phyloP scores from a whole-genome alignment of 345 rosid species.

The Physaria fendleri region DNA sequence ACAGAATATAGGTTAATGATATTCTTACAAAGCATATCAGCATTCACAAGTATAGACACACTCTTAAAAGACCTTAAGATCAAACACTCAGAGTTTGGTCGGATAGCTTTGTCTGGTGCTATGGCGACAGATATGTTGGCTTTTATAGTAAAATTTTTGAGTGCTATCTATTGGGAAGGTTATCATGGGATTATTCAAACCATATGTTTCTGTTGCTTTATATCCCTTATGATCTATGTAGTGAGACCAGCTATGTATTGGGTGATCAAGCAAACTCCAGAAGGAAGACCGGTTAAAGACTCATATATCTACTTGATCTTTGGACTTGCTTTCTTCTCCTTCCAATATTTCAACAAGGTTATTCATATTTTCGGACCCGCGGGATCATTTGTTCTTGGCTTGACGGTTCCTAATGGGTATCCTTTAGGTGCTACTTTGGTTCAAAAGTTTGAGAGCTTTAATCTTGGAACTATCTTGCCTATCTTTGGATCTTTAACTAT shows the following conservation, averaged over 20 bases:
- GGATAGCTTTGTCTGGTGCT: conserved; percentile 37
- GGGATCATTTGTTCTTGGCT: conserved; percentile 36
- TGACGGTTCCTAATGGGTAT: conserved; percentile 38
- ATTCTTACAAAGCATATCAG: conserved; percentile 25
- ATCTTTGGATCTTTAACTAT: conserved; percentile 16
- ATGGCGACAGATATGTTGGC: conserved; percentile 27
- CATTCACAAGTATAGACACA: conserved; percentile 37
- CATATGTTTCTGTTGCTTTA: neutral
- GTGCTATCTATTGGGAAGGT: neutral
- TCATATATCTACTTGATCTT: conserved; percentile 23
- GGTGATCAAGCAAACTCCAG: conserved; percentile 31
- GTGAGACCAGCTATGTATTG: conserved; percentile 30
- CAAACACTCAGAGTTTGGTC: conserved; percentile 47
- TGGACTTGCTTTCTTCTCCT: conserved; percentile 17
- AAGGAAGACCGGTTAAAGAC: conserved; percentile 32
- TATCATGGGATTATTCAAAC: neutral
- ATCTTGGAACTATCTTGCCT: conserved; percentile 25
- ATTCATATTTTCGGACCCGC: conserved; percentile 12
- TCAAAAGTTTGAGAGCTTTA: conserved; percentile 36
- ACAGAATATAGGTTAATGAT: neutral
- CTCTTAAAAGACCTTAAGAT: conserved; percentile 44
- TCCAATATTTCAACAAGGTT: neutral
- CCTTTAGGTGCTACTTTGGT: conserved; percentile 40
- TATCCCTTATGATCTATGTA: neutral
- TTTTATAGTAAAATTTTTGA: neutral